Conservation (phyloP, 73 alveolate species). For the Stentor roeselii region DNA sequence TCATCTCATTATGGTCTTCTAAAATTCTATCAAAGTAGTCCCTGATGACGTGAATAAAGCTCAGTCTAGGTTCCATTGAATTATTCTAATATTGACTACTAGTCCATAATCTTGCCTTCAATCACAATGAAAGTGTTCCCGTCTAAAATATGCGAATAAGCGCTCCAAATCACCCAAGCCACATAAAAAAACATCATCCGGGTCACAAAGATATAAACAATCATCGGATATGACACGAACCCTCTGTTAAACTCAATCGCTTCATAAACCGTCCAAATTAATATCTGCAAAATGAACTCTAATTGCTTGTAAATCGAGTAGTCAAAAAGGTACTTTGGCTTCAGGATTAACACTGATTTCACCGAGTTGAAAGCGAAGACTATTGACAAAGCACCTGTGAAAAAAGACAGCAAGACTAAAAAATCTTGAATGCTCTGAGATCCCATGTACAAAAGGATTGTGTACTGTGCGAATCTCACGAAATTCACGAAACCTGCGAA, state of each 20-base stretch:
- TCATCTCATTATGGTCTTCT: conserved; percentile 67
- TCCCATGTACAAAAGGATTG: background rate
- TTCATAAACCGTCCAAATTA: background rate
- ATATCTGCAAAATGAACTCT: background rate
- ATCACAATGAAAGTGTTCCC: background rate
- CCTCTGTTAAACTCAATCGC: background rate
- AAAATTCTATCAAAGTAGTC: conserved; percentile 81
- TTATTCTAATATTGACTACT: too few species aligned
- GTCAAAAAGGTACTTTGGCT: background rate
- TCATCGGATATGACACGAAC: background rate
- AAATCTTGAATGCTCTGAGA: background rate
- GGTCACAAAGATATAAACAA: background rate
- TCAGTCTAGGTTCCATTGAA: conserved; percentile 26
- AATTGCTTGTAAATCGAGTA: background rate
- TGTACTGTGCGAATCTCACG: background rate
- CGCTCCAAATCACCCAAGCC: background rate
- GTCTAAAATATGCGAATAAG: background rate
- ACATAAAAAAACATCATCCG: background rate
- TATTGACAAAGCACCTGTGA: background rate
- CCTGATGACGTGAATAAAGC: conserved; percentile 51
- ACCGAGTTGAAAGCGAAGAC: background rate
- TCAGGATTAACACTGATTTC: background rate
- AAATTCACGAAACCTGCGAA: background rate
- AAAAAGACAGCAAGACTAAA: background rate
- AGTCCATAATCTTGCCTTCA: background rate